These are phyloP conservation scores for Naematelia aurantialba DNA, from an alignment of 768 basidiomycete species.

Conservation along the genomic window DNA sequence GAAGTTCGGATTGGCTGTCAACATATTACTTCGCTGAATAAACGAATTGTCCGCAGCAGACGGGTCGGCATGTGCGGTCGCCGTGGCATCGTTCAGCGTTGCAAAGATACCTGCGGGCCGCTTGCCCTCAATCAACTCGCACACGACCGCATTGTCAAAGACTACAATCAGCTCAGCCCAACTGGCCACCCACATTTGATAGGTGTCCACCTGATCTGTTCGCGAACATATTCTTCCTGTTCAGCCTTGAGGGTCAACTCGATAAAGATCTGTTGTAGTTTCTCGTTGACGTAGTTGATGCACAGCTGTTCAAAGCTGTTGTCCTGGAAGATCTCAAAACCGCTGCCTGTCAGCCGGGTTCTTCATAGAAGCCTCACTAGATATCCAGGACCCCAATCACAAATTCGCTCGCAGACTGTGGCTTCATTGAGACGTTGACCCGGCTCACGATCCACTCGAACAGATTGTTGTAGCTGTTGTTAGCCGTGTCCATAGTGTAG, in stretches of 20 bases:
- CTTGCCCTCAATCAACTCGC: conserved; percentile 94
- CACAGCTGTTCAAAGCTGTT: conserved; percentile 68
- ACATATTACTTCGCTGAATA: conserved; percentile 76
- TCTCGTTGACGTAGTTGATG: conserved; percentile 99
- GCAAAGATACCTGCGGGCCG: conserved; percentile 97
- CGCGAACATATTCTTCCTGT: conserved; percentile 97
- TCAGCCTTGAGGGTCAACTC: conserved; percentile 98
- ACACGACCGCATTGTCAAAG: conserved; percentile 65
- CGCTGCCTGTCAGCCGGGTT: conserved; percentile 49
- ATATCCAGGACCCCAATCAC: conserved; percentile 97
- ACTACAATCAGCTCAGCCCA: conserved; percentile 26
- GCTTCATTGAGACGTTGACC: conserved; percentile 94
- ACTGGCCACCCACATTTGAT: conserved; percentile 68
- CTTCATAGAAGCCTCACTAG: conserved; percentile 54
- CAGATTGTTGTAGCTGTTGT: conserved; percentile 74
- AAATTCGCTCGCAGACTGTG: conserved; percentile 66
- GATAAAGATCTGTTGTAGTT: conserved; percentile 98
- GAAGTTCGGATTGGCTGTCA: conserved; percentile 86
- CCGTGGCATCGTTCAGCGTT: conserved; percentile 96
- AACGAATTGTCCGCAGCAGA: conserved; percentile 95
- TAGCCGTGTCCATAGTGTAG: conserved; percentile 1
- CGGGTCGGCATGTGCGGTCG: conserved; percentile 96
- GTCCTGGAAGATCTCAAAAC: conserved; percentile 85
- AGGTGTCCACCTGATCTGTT: conserved; percentile 98
- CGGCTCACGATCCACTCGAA: conserved; percentile 99